Evolutionary conservation across 1,284 basidiomycete species (phyloP).

Genomic region (Cutaneotrichosporon arboriforme): DNA sequence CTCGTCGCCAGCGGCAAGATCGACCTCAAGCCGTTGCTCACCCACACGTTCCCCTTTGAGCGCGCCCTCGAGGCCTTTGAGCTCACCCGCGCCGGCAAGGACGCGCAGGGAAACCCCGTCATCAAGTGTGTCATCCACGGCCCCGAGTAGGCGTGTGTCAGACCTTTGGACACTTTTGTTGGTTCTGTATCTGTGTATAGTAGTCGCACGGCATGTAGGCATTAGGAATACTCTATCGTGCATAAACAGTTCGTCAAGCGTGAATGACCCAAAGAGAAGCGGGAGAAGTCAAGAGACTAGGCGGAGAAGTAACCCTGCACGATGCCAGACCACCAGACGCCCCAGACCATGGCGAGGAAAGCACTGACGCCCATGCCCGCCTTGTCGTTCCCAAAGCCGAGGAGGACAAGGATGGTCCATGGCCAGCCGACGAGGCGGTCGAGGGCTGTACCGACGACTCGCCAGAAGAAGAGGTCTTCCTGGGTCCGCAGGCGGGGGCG

Average conservation of each 20-base stretch:
- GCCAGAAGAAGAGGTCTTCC: conserved; percentile 27
- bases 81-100: conserved; percentile 62
- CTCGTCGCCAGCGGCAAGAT: conserved; percentile 54
- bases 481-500: conserved; percentile 13
- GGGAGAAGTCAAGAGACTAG: not conserved
- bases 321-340: conserved; percentile 40
- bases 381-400: conserved; percentile 37
- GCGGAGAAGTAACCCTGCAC: not conserved
- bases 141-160: conserved; percentile 27
- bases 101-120: conserved; percentile 55
- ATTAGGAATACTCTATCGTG: no score
- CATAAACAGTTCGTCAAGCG: no score
- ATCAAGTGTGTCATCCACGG: conserved; percentile 48
- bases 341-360: conserved; percentile 42
- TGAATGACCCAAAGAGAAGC: no score
- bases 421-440: conserved; percentile 40
- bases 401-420: conserved; percentile 37
- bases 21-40: conserved; percentile 54
- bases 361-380: conserved; percentile 40
- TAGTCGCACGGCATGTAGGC: no score
- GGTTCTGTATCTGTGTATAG: no score
- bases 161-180: no score
- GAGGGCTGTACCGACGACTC: conserved; percentile 26
- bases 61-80: conserved; percentile 56
- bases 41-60: conserved; percentile 58